These are phyloP conservation scores for Tuber microsphaerosporum DNA, from an alignment of 495 filamentous ascomycete species.

Conservation along the genomic window DNA sequence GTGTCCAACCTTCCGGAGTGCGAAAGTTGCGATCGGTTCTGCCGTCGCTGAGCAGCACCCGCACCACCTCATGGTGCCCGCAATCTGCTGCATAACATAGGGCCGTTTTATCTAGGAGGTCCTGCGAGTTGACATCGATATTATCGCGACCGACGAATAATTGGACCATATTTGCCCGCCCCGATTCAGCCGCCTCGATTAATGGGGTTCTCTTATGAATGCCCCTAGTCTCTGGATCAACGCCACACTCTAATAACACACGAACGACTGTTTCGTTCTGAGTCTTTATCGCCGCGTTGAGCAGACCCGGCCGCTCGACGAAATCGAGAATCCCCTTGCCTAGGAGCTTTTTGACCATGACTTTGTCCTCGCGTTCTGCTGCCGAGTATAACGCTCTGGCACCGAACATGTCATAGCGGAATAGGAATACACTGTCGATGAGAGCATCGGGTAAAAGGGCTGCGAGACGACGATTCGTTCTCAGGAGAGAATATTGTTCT, in stretches of 20 bases:
- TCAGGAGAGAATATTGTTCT: constrained; percentile 26
- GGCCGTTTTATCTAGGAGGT: neutral
- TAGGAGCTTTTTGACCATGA: constrained; percentile 1
- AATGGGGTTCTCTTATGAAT: neutral
- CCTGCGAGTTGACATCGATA: neutral
- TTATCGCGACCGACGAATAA: neutral
- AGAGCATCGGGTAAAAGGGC: constrained; percentile 20
- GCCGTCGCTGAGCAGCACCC: neutral
- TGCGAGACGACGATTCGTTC: constrained; percentile 25
- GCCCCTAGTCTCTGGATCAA: constrained; percentile 7
- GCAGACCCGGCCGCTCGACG: neutral
- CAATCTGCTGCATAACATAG: neutral
- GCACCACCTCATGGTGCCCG: neutral
- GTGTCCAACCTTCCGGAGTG: neutral
- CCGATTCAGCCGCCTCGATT: neutral
- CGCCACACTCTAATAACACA: constrained; percentile 26
- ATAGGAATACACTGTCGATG: constrained; percentile 1
- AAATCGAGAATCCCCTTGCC: constrained; percentile 2
- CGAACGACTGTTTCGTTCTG: constrained; percentile 16
- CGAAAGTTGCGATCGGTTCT: constrained; percentile 1
- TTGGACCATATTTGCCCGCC: neutral
- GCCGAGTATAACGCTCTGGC: neutral
- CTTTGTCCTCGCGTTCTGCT: neutral
- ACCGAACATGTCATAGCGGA: neutral
- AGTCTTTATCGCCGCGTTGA: neutral